These are phyloP conservation scores for Hyphopichia homilentoma DNA, from an alignment of 805 yeast species.

Conservation along the genomic window DNA sequence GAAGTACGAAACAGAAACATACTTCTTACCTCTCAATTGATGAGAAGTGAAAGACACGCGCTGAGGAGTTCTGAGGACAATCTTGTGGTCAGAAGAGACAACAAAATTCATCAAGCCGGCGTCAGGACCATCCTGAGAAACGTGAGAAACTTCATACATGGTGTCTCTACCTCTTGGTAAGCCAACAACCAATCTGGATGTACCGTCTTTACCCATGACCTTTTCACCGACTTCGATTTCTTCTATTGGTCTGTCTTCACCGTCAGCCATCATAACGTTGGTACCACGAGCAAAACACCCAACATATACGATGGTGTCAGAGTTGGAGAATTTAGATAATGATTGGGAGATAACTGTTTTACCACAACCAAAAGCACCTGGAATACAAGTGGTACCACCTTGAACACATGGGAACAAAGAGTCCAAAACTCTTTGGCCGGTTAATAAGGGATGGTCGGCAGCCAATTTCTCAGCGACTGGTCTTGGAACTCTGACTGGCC, in stretches of 20 bases:
- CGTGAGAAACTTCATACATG: slow-evolving; percentile 36
- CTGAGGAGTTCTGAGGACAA: slow-evolving; percentile 36
- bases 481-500: slow-evolving; percentile 99
- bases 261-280: slow-evolving; percentile 43
- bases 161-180: slow-evolving; percentile 41
- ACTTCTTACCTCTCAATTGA: slow-evolving; percentile 9
- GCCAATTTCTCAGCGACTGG: slow-evolving; percentile 93
- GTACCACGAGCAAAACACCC: slow-evolving; percentile 51
- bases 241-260: slow-evolving; percentile 29
- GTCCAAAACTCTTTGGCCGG: slow-evolving; percentile 99
- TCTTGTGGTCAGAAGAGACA: slow-evolving; percentile 36
- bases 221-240: slow-evolving; percentile 32
- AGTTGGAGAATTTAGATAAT: slow-evolving; percentile 93
- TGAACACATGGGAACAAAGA: slow-evolving; percentile 98
- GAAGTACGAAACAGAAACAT: slow-evolving; percentile 20
- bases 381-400: slow-evolving; percentile 99
- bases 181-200: slow-evolving; percentile 33
- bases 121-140: slow-evolving; percentile 13
- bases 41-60: slow-evolving; percentile 9
- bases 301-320: slow-evolving; percentile 92
- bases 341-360: slow-evolving; percentile 98
- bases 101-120: slow-evolving; percentile 15
- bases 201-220: slow-evolving; percentile 44
- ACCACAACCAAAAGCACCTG: slow-evolving; percentile 99
- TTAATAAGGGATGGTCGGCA: slow-evolving; percentile 91